Conservation (phyloP, 2,329 filamentous ascomycete species). For the Monosporascus sp. region DNA sequence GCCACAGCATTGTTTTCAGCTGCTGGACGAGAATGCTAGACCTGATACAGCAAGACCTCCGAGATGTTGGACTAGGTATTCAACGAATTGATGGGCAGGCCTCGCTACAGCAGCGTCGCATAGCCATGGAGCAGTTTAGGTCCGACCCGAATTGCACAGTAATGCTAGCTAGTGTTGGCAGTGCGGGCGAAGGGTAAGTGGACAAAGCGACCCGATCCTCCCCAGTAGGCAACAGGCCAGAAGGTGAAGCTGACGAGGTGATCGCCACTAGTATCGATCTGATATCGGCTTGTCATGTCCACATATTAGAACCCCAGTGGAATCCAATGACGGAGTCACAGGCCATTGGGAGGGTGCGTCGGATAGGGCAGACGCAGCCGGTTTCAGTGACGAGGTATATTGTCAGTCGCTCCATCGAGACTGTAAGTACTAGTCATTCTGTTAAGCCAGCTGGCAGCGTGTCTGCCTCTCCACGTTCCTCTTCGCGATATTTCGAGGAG, state of each 20-base stretch:
- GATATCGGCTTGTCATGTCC: constrained; percentile 20
- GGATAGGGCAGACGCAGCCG: constrained; percentile 21
- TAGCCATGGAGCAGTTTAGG: constrained; percentile 14
- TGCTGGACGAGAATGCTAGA: constrained; percentile 25
- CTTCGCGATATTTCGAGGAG: too few relatives aligned
- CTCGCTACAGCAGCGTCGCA: constrained; percentile 3
- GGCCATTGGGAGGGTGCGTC: constrained; percentile 24
- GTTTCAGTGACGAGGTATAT: constrained; percentile 24
- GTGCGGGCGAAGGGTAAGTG: constrained; percentile 23
- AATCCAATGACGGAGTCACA: constrained; percentile 28
- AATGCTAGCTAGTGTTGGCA: constrained; percentile 26
- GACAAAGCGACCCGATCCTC: too few relatives aligned
- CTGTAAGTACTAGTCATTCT: neutral
- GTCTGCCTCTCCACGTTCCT: neutral
- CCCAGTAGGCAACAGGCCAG: too few relatives aligned
- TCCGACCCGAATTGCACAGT: constrained; percentile 14
- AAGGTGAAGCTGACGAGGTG: neutral
- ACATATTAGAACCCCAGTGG: constrained; percentile 28
- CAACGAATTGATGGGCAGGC: constrained; percentile 21
- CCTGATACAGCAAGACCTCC: constrained; percentile 13
- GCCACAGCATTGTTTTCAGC: constrained; percentile 21
- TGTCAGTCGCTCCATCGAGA: constrained; percentile 16
- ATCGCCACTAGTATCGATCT: constrained; percentile 16
- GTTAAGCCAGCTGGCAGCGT: too few relatives aligned
- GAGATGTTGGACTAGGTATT: constrained; percentile 1